Percentiles rank a stretch among this genome's conserved stretches.
Conservation (phyloP, 164 flowering plant species). For the Euptelea pleiosperma region DNA sequence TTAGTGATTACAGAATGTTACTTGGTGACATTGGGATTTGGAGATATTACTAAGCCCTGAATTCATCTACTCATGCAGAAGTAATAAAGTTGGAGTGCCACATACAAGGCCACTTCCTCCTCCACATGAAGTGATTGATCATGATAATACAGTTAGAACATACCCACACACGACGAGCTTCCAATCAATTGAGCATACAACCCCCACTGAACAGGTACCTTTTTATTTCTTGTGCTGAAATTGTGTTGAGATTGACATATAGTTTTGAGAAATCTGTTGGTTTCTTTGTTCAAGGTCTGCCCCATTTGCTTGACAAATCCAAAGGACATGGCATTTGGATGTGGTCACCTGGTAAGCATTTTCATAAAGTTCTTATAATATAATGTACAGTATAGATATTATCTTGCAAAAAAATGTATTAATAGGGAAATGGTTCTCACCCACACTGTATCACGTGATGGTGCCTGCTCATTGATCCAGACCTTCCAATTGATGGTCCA, state of each 20-base stretch:
- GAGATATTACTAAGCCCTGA: too few species aligned
- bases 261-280: not conserved
- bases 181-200: slow-evolving; percentile 19
- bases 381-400: too few species aligned
- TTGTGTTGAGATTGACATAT: not conserved
- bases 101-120: slow-evolving; percentile 57
- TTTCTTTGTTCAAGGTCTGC: slow-evolving; percentile 46
- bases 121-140: slow-evolving; percentile 61
- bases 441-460: too few species aligned
- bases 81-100: slow-evolving; percentile 19
- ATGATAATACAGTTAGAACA: slow-evolving; percentile 40
- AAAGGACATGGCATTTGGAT: slow-evolving; percentile 85
- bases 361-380: too few species aligned
- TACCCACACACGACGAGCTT: slow-evolving; percentile 18
- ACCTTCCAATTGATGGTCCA: too few species aligned
- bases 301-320: slow-evolving; percentile 82
- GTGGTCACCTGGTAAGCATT: slow-evolving; percentile 74
- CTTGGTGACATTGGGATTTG: not conserved
- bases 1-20: not conserved
- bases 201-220: slow-evolving; percentile 43
- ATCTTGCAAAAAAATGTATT: too few species aligned
- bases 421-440: too few species aligned
- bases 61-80: slow-evolving; percentile 20
- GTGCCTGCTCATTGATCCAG: too few species aligned
- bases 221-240: not conserved